Conservation (phyloP, 192 early-diverging fungal genomes). For the Chytriomyces sp. region DNA sequence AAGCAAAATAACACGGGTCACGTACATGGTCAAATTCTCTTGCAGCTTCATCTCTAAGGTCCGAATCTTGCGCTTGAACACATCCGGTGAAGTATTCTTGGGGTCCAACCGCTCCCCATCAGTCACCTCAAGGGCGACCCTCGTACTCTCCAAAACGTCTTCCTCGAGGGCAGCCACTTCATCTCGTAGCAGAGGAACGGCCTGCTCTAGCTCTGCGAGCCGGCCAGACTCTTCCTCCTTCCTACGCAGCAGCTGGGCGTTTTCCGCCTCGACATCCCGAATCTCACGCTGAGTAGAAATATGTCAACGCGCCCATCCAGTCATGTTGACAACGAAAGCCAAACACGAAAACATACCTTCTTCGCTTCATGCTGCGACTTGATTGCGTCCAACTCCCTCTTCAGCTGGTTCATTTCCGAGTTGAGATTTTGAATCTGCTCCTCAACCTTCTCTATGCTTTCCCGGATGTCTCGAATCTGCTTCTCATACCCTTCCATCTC, state of each 20-base stretch:
- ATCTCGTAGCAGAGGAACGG: too few relatives aligned
- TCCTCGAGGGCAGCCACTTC: too few relatives aligned
- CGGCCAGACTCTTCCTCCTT: neutral
- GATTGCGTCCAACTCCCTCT: constrained; percentile 27
- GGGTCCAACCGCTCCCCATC: constrained; percentile 13
- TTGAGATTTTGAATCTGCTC: neutral
- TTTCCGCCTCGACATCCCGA: neutral
- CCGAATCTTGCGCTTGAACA: neutral
- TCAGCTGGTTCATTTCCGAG: constrained; percentile 20
- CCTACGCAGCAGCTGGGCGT: neutral
- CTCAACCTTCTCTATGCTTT: neutral
- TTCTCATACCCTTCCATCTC: constrained; percentile 1
- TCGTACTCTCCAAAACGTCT: neutral
- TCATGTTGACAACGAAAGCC: neutral
- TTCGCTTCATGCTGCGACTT: constrained; percentile 10
- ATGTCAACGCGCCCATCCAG: neutral
- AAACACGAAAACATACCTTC: neutral
- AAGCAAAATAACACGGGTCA: neutral
- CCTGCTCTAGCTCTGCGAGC: neutral
- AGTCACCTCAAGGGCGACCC: constrained; percentile 4
- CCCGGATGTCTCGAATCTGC: constrained; percentile 1
- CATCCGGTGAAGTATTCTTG: neutral
- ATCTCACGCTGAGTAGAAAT: neutral
- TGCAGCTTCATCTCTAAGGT: neutral
- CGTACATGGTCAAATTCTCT: constrained; percentile 14